Evolutionary conservation across 208 protist species (phyloP), one percentile per base, ranked within the genome.

Genomic region (Leptomonas pyrrhocoris): DNA sequence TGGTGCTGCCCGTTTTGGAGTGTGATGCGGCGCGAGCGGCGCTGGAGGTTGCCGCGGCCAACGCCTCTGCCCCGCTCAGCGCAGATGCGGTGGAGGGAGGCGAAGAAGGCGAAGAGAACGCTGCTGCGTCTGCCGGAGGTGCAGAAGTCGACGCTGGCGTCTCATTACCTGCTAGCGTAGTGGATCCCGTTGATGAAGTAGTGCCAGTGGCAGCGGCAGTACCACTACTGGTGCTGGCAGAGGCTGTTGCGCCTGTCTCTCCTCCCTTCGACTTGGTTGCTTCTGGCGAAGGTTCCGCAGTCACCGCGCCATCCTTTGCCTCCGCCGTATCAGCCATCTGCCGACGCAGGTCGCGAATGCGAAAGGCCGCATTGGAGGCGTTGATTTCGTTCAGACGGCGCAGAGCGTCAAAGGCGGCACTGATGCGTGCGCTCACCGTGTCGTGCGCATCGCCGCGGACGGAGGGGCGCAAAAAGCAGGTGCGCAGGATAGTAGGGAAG

Each of bases 331-430:
- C 74, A 16, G 51, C 46, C 74, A 80, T 68, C 28, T 38, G 21
- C 23, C 56, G 56, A 13, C 72, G 72, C 48, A 77, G 64, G 50
- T 77, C 72, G 36, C 72, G 72, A 28, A 77, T 45, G 31, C 64
- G 56, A 27, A 77, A 77, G 0, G 57, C 72, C 13, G 56, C 62
- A 11, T 61, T 45, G 34, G 72, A 77, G 30, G 45, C 23, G n/a
- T 79, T 60, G n/a, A 89, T 56, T 27, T 88, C 82, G 55, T 75
- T 71, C 25, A 96, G 76, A 2, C 70, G 68, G 9, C 85, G 80
- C 59, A 96, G 63, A 0, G 81, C 67, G 55, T 82, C 80, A 69
- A 96, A 94, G 64, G 76, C 77, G 13, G 80, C 79, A 11, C 71
- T 62, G 16, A 90, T 60, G n/a, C 92, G 92, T 0, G 66, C 62